Evolutionary conservation across 1,139 yeast species (phyloP), one percentile per base, ranked within the genome.

Genomic region (Pichia sp.): DNA sequence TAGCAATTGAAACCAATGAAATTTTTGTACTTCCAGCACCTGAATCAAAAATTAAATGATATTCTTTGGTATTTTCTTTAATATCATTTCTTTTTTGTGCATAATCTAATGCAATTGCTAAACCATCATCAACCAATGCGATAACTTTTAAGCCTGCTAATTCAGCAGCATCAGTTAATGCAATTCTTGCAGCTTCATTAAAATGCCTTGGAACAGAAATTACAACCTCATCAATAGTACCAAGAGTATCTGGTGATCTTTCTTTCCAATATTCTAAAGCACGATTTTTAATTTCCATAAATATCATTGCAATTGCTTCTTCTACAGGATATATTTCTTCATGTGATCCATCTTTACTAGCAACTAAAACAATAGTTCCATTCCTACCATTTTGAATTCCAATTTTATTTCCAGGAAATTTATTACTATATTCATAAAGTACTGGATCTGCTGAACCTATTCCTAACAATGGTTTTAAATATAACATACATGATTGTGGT

Each of bases 21-120:
- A 96, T 95, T 46, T 82, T 78, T 0, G 95, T 85, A 0, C 95
- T 81, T 1, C 96, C 95, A 3, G 96, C 94, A 42, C 99, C 99
- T 75, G 85, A 77, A 62, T 92, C 98, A 62, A 82, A 87, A 30
- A 94, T 74, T 43, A 89, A 62, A 58, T 85, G 87, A 57, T 82
- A 76, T 55, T 81, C 79, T 41, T 68, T 69, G 6, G 59, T 60
- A 12, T 62, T 63, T 4, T 69, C 71, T 31, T 71, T 65, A 9
- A 41, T 35, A 39, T 47, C 43, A 20, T 70, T 71, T 43, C 75
- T 69, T 32, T 71, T 73, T 35, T 82, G 71, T 1, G 74, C 77
- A 61, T 79, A 89, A 60, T 89, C 87, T 40, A 87, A 68, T 1
- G 96, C 96, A 24, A 87, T 92, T 2, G 97, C 90, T 20, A 87